phyloP scores from a whole-genome alignment of 2,329 filamentous ascomycete genomes.

The Talaromyces sp. region DNA sequence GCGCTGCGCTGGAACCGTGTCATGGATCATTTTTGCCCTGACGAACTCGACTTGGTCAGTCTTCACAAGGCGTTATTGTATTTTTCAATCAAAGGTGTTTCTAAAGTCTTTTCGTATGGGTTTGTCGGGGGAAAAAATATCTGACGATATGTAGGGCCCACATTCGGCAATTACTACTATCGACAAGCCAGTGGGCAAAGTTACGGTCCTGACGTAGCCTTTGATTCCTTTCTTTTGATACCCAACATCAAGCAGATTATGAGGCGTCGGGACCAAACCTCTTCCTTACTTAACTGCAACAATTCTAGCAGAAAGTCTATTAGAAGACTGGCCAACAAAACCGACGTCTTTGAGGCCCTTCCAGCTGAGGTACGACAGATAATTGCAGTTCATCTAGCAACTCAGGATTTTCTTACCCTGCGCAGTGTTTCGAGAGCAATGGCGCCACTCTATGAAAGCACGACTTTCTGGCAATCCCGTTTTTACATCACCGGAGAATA shows the following conservation, averaged over 20 bases:
- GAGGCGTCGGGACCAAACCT: not conserved
- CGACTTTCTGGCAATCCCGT: conserved; percentile 11
- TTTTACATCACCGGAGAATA: conserved; percentile 9
- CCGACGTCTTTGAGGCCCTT: not conserved
- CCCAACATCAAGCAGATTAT: not conserved
- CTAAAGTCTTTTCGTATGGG: not conserved
- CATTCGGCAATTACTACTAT: not conserved
- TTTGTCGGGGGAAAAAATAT: not conserved
- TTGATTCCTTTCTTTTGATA: not conserved
- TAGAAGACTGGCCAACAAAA: not conserved
- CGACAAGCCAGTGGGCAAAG: not conserved
- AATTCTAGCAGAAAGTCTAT: not conserved
- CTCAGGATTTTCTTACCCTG: conserved; percentile 4
- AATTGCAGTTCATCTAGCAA: conserved; percentile 5
- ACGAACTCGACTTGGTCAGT: not conserved
- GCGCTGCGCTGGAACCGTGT: not conserved
- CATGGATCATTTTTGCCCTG: not conserved
- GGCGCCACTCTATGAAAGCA: conserved; percentile 5
- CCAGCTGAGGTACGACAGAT: conserved; percentile 8
- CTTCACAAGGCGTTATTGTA: not conserved
- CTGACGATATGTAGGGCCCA: not conserved
- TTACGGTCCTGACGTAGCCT: not conserved
- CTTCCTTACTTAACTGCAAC: not conserved
- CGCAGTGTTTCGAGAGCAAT: conserved; percentile 9
- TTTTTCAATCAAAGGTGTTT: not conserved